A percentile compares a stretch with the other conserved stretches of the same genome.
phyloP scores from a whole-genome alignment of 495 filamentous ascomycete species.

The Aspergillus olivimuriae region DNA sequence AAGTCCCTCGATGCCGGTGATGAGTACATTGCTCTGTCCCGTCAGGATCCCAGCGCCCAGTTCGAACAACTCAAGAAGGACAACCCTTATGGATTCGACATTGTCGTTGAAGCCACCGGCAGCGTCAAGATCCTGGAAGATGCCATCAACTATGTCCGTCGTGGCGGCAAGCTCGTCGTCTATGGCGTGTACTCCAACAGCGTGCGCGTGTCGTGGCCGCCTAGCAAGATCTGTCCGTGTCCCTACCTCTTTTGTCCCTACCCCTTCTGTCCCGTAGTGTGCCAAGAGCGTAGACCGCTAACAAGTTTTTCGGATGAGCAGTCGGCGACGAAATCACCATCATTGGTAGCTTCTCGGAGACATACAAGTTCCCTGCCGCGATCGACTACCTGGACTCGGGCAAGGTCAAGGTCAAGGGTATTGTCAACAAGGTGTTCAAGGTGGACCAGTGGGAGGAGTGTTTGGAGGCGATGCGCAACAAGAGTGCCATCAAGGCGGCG shows the following conservation, averaged over 20 bases:
- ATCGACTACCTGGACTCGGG: slow-evolving; percentile 63
- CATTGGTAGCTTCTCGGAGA: slow-evolving; percentile 62
- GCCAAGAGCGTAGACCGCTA: background rate
- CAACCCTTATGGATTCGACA: slow-evolving; percentile 68
- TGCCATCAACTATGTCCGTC: slow-evolving; percentile 59
- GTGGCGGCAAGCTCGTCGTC: slow-evolving; percentile 63
- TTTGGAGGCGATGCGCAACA: slow-evolving; percentile 47
- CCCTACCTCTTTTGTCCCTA: background rate
- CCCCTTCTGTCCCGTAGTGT: slow-evolving; percentile 7
- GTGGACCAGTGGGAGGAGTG: slow-evolving; percentile 41
- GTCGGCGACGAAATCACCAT: slow-evolving; percentile 61
- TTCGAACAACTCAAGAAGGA: slow-evolving; percentile 56
- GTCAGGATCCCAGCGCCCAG: slow-evolving; percentile 47
- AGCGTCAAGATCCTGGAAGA: slow-evolving; percentile 62
- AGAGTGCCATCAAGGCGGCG: slow-evolving; percentile 65
- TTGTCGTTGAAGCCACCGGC: slow-evolving; percentile 59
- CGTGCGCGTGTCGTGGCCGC: slow-evolving; percentile 57
- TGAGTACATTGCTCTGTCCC: slow-evolving; percentile 55
- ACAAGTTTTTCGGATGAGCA: slow-evolving; percentile 12
- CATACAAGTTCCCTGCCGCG: slow-evolving; percentile 67
- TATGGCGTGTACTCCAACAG: slow-evolving; percentile 60
- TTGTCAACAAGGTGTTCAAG: slow-evolving; percentile 48
- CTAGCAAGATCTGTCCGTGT: slow-evolving; percentile 55
- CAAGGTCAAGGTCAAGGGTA: slow-evolving; percentile 54
- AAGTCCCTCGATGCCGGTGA: slow-evolving; percentile 62